Conservation (phyloP, 164 flowering plant genomes). For the Chimonanthus praecox region DNA sequence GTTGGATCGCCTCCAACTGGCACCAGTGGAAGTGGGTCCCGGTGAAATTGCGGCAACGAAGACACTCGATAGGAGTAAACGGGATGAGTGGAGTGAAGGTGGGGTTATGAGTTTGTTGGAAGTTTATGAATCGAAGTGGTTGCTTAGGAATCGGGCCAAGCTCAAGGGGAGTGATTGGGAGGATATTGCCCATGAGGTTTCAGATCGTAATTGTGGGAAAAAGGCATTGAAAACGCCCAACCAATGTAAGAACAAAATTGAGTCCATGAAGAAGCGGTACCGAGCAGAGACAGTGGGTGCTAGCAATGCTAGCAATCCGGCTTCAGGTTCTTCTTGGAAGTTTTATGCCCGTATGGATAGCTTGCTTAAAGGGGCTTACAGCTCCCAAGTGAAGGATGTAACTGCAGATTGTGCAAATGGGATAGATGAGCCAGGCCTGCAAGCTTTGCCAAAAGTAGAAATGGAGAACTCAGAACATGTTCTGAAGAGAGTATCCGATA, state of each 20-base stretch:
- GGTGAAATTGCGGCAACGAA: conserved; percentile 2
- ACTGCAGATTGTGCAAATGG: conserved; percentile 6
- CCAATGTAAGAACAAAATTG: conserved; percentile 27
- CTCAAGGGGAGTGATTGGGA: conserved; percentile 27
- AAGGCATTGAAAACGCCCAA: conserved; percentile 18
- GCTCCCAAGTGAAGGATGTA: conserved; percentile 5
- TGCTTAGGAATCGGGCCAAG: conserved; percentile 23
- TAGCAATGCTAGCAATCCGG: background rate
- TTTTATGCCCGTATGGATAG: conserved; percentile 19
- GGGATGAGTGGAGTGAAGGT: conserved; percentile 29
- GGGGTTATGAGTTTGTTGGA: conserved; percentile 19
- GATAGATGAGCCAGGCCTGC: background rate
- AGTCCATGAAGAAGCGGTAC: conserved; percentile 27
- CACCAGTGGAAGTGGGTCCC: conserved; percentile 2
- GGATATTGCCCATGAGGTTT: conserved; percentile 23
- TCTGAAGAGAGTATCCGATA: background rate
- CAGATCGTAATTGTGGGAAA: conserved; percentile 6
- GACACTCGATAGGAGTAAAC: conserved; percentile 18
- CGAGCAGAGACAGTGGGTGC: conserved; percentile 12
- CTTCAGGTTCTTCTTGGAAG: conserved; percentile 17
- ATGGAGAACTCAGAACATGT: conserved; percentile 13
- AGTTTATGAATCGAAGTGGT: conserved; percentile 22
- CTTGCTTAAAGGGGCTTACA: conserved; percentile 12
- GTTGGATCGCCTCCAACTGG: background rate
- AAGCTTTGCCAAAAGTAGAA: conserved; percentile 11